Evolutionary conservation across 805 yeast species (phyloP), one percentile per base, ranked within the genome.

Genomic region (Ogataea nonfermentans): DNA sequence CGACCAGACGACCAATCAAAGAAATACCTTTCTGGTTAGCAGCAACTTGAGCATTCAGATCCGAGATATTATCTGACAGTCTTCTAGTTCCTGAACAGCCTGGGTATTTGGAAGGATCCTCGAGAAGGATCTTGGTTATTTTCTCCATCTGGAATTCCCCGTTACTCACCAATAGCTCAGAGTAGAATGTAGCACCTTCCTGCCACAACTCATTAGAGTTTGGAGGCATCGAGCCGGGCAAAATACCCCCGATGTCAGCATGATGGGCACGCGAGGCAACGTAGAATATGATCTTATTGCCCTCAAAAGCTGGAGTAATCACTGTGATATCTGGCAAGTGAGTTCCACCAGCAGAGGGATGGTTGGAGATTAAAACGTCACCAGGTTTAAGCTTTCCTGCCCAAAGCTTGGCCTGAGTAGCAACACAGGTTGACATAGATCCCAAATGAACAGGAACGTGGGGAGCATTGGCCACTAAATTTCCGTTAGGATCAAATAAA

Each of bases 201-300:
- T 90, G 90, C 70, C 79, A 83, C 28, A 91, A 65, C 43, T 80
- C 79, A 53, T 81, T 86, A 2, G 96, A 87, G 56, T 84, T 80
- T 8, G 96, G 95, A 11, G 97, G 96, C 89, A 90, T 88, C 0
- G 95, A 84, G 1, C 97, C 97, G 1, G 97, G 95, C 24, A 87
- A 65, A 42, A 83, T 77, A 10, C 95, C 95, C 12, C 98, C 97
- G 55, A 91, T 90, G 62, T 90, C 98, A 5, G 96, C 90, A 64
- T 91, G 98, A 63, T 90, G 98, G 2, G 96, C 97, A 48, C 98
- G 72, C 0, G 95, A 82, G 0, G 97, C 98, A 10, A 87, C 89
- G 70, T 87, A 90, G 59, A 90, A 90, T 19, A 88, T 76, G 24
- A 87, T 72, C 37, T 67, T 61, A 6, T 68, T 74, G 29, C 70